Evolutionary conservation across 768 basidiomycete genomes (phyloP), one percentile per base, ranked within the genome.

Genomic region (Suillus lakei): DNA sequence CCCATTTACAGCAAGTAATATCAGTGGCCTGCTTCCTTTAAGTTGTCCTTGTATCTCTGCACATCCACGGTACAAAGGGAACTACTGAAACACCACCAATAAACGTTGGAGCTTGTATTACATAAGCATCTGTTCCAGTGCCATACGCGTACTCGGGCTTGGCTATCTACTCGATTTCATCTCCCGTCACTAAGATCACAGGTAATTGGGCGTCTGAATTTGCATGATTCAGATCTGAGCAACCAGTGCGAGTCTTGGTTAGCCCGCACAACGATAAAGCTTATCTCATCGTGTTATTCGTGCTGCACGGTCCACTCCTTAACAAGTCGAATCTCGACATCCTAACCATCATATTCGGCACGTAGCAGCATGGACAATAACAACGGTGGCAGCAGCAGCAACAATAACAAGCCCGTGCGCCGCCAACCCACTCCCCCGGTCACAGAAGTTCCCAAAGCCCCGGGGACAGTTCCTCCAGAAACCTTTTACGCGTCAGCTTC

Each of bases 341-440:
- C 16, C 21, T 26, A 5, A 28, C 30, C 34, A 23, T 62, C 26
- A n/a, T 32, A 59, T 60, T 60, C 39, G 26, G 10, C 18, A 9
- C 23, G 23, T 38, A 34, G 28, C 63, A 62, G 60, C 18, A 88
- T 88, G 86, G 86, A 88, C 60, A 80, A 78, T 63, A 28, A 39
- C 38, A 59, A 1, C 26, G 26, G 50, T 50, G 9, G 39, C 58
- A 30, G 39, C 38, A 28, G 39, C 39, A 74, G 77, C 58, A 85
- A 87, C 53, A 69, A 78, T 62, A 76, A 76, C 2, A 84, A 83
- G 66, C 68, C 73, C 44, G 39, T 68, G 65, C 76, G 70, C 67
- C 72, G 68, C 59, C 51, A 73, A 53, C 68, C 73, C 53, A 74
- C 69, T 48, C 79, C 85, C 68, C 86, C 85, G 10, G 72, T 83